A percentile compares a stretch with the other conserved stretches of the same genome.
These are phyloP conservation scores for Starmerella vaccinii DNA, from an alignment of 805 yeast genomes.

Conservation along the genomic window DNA sequence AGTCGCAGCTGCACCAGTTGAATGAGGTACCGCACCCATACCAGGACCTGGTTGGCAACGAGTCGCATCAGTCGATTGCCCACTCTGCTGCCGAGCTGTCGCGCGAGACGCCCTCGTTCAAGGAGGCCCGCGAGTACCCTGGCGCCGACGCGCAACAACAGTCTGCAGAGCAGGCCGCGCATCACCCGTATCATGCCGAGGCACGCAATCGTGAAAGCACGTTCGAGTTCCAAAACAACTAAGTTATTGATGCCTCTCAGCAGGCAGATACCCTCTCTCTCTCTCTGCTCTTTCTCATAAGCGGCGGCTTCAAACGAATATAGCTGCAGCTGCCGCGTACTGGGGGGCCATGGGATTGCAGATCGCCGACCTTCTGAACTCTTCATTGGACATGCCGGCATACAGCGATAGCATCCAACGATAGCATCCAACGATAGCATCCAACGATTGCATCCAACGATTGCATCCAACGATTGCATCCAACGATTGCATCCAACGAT, in stretches of 20 bases:
- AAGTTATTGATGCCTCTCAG: neutral
- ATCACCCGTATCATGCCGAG: constrained; percentile 10
- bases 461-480: too few relatives aligned
- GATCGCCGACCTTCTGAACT: too few relatives aligned
- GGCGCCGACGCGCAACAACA: too few relatives aligned
- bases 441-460: too few relatives aligned
- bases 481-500: too few relatives aligned
- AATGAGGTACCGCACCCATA: constrained; percentile 19
- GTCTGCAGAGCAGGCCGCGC: neutral
- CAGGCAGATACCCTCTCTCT: neutral
- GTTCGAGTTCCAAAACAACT: constrained; percentile 4
- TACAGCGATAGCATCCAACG: too few relatives aligned
- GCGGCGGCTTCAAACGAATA: too few relatives aligned
- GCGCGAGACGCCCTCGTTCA: neutral
- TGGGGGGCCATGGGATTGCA: too few relatives aligned
- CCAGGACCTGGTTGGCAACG: constrained; percentile 13
- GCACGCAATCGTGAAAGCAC: constrained; percentile 13
- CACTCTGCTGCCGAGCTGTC: constrained; percentile 1
- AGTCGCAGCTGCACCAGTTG: constrained; percentile 3
- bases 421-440: too few relatives aligned
- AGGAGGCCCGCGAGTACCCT: constrained; percentile 1
- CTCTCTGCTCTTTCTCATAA: neutral
- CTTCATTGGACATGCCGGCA: too few relatives aligned
- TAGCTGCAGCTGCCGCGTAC: too few relatives aligned
- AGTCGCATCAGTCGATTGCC: constrained; percentile 5